Base-by-base conservation (phyloP, 129 eudicot genomes). In the Chrysanthemum lavandulifolium region DNA sequence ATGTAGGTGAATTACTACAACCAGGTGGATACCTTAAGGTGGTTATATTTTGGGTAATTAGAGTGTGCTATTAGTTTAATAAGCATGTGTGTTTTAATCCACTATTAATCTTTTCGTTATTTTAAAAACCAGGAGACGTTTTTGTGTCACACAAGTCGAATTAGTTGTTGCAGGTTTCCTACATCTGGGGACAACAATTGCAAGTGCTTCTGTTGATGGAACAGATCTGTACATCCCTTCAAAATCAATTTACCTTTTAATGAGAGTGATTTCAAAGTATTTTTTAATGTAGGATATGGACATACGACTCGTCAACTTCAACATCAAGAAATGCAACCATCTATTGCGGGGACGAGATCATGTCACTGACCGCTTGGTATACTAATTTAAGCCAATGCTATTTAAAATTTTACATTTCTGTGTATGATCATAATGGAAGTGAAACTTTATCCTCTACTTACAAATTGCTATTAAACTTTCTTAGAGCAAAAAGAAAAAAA, bases 161-260 rank as follows among this genome's bases (percentile, higher is more conserved):
- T 94, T 65, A 94, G 89, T 66, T 82, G 97, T 58, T 90, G 96
- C 76, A 91, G 97, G 71, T 90, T 94, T 80, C 90, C 99, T 81
- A 87, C 96, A 45, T 86, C 94, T 70, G 99, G 99, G 9, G 88
- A 94, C 77, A 94, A 90, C 84, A 90, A 90, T 94, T 75, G 99
- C 99, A 55, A 94, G 99, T 83, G 97, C 99, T 82, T 94, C 99
- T 76, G 69, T 78, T 51, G 99, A 94, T 86, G 99, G 99, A 74
- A 88, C 97, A 67, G 99, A n/a, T 94, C 78, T 86, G 99, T 90
- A 77, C 48, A 19, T 71, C 7, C 8, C 4, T 40, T 29, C 10
- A 19, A 65, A 54, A 63, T 0, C 79, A 31, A 52, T 52, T 62
- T 73, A 16, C 60, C 36, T 16, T 23, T 68, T 60, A 52, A 70